phyloP scores from a whole-genome alignment of 306 rosid genomes.

The Albizia julibrissin region DNA sequence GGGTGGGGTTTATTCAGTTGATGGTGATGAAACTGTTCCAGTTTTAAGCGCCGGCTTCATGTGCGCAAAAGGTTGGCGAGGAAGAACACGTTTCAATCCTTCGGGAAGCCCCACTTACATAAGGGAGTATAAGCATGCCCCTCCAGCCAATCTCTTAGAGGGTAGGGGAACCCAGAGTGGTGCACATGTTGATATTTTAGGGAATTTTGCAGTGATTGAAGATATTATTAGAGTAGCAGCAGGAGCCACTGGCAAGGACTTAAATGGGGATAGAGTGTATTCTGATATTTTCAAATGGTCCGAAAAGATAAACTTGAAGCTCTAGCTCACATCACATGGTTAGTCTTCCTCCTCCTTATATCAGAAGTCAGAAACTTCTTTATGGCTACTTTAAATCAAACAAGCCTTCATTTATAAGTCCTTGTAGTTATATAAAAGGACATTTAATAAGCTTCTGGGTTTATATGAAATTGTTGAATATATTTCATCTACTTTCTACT shows the following conservation, averaged over 20 bases:
- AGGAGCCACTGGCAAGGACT: neutral
- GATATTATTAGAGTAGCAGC: neutral
- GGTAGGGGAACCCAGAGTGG: conserved; percentile 3
- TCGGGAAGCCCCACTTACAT: neutral
- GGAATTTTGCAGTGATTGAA: neutral
- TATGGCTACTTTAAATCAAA: neutral
- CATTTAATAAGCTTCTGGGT: neutral
- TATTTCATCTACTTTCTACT: neutral
- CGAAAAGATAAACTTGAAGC: neutral
- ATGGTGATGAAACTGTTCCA: conserved; percentile 6
- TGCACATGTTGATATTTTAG: conserved; percentile 1
- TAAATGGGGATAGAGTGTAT: neutral
- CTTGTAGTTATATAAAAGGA: neutral
- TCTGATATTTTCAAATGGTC: conserved; percentile 7
- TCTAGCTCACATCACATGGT: neutral
- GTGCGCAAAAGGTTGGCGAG: neutral
- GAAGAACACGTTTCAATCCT: conserved; percentile 1
- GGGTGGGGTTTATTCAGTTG: neutral
- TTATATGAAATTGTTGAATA: neutral
- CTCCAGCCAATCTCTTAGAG: conserved; percentile 10
- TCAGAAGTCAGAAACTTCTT: neutral
- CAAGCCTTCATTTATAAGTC: neutral
- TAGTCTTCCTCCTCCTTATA: neutral
- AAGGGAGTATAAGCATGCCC: conserved; percentile 12
- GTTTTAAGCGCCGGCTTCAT: neutral